Evolutionary conservation across 1,284 basidiomycete species (phyloP), one percentile per base, ranked within the genome.

Genomic region (Trametes pubescens): DNA sequence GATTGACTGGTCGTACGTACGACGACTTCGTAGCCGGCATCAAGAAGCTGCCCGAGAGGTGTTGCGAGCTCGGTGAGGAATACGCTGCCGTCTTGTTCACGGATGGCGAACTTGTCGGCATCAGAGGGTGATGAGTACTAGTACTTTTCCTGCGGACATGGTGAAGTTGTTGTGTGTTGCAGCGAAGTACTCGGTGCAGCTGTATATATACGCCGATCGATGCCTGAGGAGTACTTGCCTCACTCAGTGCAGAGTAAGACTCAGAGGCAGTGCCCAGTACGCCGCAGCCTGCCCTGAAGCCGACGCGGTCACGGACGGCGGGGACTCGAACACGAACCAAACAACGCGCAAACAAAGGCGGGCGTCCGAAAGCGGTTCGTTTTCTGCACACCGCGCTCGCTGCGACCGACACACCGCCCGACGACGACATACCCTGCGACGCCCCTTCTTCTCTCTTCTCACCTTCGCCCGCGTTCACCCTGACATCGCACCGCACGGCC

Each of bases 291-390:
- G 65, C 68, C 68, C 65, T 67, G 43, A 65, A 62, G 29, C 11
- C 56, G 57, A 58, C 65, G 37, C 65, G 65, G 67, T 68, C 67
- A 68, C 67, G 67, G 43, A 59, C 57, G 29, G 4, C 2, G 46
- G 29, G 62, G 48, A 35, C 35, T 64, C 66, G 75, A 76, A 76
- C 75, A 73, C 73, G 65, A 53, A 59, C 71, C 74, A 76, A 76
- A 76, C 47, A 75, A 73, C 71, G 71, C 72, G 72, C 73, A 75
- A 76, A 76, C 68, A 76, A 68, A 62, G 66, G 62, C 60, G 60
- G 62, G 51, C 51, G 59, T 53, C 40, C 56, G 51, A 62, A 58
- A 57, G 38, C 40, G 49, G 47, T 52, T 51, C 51, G 59, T 60
- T 48, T 59, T 58, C 51, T 60, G 55, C 57, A 46, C 44, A 35